Base-by-base conservation (phyloP, 1,284 basidiomycete species). In the Cryptococcus deneoformans region DNA sequence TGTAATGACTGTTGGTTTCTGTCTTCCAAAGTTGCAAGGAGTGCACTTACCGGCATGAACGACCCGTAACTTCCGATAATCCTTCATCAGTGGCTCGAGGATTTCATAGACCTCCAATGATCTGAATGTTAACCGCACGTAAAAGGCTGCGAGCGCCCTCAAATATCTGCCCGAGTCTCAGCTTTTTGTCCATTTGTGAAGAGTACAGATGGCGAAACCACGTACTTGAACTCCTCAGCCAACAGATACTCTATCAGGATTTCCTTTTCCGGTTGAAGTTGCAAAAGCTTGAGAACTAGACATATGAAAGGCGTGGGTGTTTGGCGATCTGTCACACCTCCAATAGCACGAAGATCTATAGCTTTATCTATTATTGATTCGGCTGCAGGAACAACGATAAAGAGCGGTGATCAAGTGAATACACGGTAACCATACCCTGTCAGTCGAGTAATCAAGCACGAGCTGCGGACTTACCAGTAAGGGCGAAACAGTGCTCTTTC, bases 211-310 rank as follows among this genome's bases (percentile, higher is more conserved):
- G 6, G 3, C 29, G 29, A 29, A 29, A 29, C 29, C 29, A 82
- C 88, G 64, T 69, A 95, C 93, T 99, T 99, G 84, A 98, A 98
- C 73, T 99, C 95, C 60, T 95, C 91, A 2, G 91, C 92, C 59
- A n/a, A n/a, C n/a, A 99, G 80, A 73, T 99, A 99, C 71, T 98
- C 96, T 5, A 96, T 79, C 49, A 99, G n/a, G 60, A 99, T 98
- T 76, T 95, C 92, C 73, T 92, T 92, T 78, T 98, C 91, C 1
- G 96, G 96, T 72, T 99, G 95, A 49, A 99, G 87, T 78, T 99
- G 96, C 35, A 99, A 81, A 54, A 99, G 82, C 76, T 99, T 99
- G 64, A 97, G 82, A 35, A 94, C 84, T 29, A 99, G 82, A 72
- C 90, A 95, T 48, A 97, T 80, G 78, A 94, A 97, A 66, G 91